Conservation (phyloP, 2,329 filamentous ascomycete genomes). For the Pezicula carpinea region DNA sequence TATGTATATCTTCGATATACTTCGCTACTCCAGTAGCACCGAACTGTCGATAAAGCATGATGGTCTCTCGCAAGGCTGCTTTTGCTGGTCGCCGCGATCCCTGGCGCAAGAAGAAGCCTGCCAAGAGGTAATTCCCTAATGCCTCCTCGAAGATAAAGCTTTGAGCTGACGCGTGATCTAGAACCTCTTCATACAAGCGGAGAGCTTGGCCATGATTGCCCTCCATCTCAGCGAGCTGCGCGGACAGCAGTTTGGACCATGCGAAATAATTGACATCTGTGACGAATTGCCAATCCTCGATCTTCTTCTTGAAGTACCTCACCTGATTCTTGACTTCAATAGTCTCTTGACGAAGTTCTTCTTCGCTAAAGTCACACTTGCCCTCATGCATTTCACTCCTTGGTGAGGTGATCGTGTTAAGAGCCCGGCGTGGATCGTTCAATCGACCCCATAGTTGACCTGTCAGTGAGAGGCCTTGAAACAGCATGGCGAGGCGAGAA, state of each 20-base stretch:
- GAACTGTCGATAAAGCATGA: slow-evolving; percentile 63
- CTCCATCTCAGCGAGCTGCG: slow-evolving; percentile 61
- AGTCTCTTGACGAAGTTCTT: slow-evolving; percentile 38
- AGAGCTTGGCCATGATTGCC: slow-evolving; percentile 54
- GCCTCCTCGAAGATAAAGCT: slow-evolving; percentile 68
- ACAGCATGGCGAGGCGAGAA: slow-evolving; percentile 52
- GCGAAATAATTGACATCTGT: slow-evolving; percentile 67
- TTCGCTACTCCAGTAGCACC: slow-evolving; percentile 66
- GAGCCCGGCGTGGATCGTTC: slow-evolving; percentile 19
- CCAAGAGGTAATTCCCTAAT: slow-evolving; percentile 68
- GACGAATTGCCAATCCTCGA: slow-evolving; percentile 59
- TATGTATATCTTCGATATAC: slow-evolving; percentile 63
- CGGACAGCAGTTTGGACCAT: slow-evolving; percentile 65
- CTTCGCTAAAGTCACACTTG: slow-evolving; percentile 21
- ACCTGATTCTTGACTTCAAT: slow-evolving; percentile 49
- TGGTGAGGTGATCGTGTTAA: slow-evolving; percentile 17
- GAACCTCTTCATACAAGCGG: slow-evolving; percentile 60
- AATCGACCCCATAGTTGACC: slow-evolving; percentile 38
- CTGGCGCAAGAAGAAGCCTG: slow-evolving; percentile 62
- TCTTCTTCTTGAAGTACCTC: slow-evolving; percentile 50
- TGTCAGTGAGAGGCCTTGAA: slow-evolving; percentile 54
- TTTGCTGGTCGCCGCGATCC: slow-evolving; percentile 64
- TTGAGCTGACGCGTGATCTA: slow-evolving; percentile 68
- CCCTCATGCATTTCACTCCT: not conserved
- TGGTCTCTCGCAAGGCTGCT: slow-evolving; percentile 62